Percentiles rank a stretch among this genome's conserved stretches.
These are phyloP conservation scores for Capillidium heterosporum DNA, from an alignment of 371 early-diverging fungal genomes.

Conservation along the genomic window DNA sequence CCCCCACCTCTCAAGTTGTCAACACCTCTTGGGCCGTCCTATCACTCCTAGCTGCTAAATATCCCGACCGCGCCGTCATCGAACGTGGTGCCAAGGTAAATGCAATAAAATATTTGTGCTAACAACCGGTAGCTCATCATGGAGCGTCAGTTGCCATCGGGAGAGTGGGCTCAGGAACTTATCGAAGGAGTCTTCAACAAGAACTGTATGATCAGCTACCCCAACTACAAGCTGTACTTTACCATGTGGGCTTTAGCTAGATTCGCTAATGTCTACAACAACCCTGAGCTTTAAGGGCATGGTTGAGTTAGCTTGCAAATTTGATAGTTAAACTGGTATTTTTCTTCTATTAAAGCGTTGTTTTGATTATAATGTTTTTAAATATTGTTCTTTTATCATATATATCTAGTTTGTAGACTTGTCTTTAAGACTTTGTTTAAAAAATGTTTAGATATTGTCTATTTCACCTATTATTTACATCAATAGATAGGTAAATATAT, in stretches of 20 bases:
- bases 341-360: too few relatives aligned
- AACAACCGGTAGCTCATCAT: conserved; percentile 33
- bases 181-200: conserved; percentile 97
- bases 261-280: conserved; percentile 43
- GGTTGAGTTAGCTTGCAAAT: too few relatives aligned
- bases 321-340: too few relatives aligned
- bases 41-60: conserved; percentile 75
- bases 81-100: conserved; percentile 42
- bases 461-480: too few relatives aligned
- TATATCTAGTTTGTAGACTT: too few relatives aligned
- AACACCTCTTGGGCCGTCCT: conserved; percentile 80
- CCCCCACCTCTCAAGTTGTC: conserved; percentile 66
- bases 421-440: too few relatives aligned
- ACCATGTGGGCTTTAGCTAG: conserved; percentile 90
- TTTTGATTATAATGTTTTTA: too few relatives aligned
- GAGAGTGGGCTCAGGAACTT: conserved; percentile 89
- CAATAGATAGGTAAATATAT: too few relatives aligned
- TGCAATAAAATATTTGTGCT: not conserved
- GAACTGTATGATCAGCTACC: conserved; percentile 83
- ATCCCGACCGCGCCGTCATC: conserved; percentile 54
- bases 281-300: not conserved
- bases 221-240: conserved; percentile 88
- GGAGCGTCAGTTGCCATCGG: conserved; percentile 67
- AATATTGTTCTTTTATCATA: too few relatives aligned
- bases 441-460: too few relatives aligned